Evolutionary conservation across 805 yeast genomes (phyloP), one percentile per base, ranked within the genome.

Genomic region (Candida peoriensis): DNA sequence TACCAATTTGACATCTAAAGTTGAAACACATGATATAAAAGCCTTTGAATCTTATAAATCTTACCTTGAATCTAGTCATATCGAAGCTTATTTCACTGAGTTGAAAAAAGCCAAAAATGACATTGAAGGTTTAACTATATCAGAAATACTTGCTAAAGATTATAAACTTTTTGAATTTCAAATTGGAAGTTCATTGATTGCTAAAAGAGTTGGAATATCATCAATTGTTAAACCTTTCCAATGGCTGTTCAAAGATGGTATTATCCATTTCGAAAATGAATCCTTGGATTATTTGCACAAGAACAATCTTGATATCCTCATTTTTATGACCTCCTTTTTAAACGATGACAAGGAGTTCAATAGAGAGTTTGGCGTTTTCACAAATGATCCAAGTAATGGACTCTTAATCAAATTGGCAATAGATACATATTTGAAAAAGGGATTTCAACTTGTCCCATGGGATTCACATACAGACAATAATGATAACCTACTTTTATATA

Each of bases 61-160:
- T 18, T 8, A 12, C 26, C 9, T 18, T 11, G 17, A 21, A 15
- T 21, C 24, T 4, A 23, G 21, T 10, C 32, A 35, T 13, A 23
- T 30, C n/a, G 14, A 20, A 2, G 7, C 16, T 2, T 59, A 53
- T 32, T 74, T 48, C 46, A 39, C 50, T 5, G 47, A 49, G 2
- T 49, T 78, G 17, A 63, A 57, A 30, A 42, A 47, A 3, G 76
- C 78, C 14, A 89, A 87, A 54, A 69, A 70, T 37, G 74, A 85
- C 49, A 62, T 89, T 24, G 54, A 57, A 3, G 88, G 86, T 0
- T 64, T 93, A 24, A 49, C 73, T 1, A 56, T 77, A 5, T 47
- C 47, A 5, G 94, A 87, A 33, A 57, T 93, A 6, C 61, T 93
- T 25, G 64, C 79, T 29, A 89, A 88, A 56, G 98, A 90, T 54